phyloP scores from a whole-genome alignment of 371 early-diverging fungal genomes.

The Rhizopus delemar region DNA sequence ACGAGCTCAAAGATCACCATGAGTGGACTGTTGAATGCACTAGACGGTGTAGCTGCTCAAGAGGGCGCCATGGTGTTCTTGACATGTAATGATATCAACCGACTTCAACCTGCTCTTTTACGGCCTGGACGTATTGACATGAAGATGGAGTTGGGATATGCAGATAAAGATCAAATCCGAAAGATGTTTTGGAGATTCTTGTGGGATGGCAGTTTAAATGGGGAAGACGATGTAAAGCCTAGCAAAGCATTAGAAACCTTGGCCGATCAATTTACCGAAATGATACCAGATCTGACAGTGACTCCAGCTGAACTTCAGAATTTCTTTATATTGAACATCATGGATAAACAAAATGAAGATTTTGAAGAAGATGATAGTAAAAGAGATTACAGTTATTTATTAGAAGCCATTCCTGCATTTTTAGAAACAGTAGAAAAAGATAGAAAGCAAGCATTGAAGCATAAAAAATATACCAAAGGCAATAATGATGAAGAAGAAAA shows the following conservation, averaged over 20 bases:
- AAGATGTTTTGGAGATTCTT: constrained; percentile 52
- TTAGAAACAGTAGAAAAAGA: constrained; percentile 24
- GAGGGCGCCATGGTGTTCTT: constrained; percentile 90
- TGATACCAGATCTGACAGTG: constrained; percentile 39
- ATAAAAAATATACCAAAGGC: constrained; percentile 1
- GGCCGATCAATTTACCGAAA: constrained; percentile 19
- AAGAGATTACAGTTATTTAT: constrained; percentile 14
- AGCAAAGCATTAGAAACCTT: not conserved
- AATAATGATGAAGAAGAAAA: too few relatives aligned
- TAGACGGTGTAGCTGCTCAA: constrained; percentile 91
- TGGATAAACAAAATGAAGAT: constrained; percentile 15
- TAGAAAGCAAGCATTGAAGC: constrained; percentile 25
- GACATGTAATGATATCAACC: constrained; percentile 93
- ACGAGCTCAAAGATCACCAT: constrained; percentile 79
- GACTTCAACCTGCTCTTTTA: constrained; percentile 92
- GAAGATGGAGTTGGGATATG: constrained; percentile 80
- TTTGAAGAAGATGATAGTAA: too few relatives aligned
- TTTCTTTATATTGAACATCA: constrained; percentile 35
- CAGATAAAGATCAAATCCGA: constrained; percentile 65
- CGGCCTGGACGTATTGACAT: constrained; percentile 96
- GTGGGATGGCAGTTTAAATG: constrained; percentile 2
- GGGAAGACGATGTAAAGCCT: not conserved
- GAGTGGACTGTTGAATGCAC: constrained; percentile 88
- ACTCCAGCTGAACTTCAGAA: constrained; percentile 55
- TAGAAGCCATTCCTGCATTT: constrained; percentile 25